Percentiles rank a stretch among this genome's conserved stretches.
Conservation (phyloP, 495 filamentous ascomycete species). For the Amniculicola lignicola region DNA sequence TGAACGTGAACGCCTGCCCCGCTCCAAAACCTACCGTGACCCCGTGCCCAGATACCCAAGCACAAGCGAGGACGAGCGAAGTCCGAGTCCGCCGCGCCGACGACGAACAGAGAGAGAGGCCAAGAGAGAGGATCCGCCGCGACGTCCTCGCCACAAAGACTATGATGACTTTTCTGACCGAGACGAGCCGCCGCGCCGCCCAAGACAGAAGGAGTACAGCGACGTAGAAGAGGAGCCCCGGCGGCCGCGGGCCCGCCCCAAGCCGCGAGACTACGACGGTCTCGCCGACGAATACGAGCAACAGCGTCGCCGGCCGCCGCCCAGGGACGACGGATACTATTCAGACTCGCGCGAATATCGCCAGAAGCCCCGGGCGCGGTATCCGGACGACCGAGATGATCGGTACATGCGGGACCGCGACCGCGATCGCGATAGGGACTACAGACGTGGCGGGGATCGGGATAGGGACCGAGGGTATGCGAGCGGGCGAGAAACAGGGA, state of each 20-base stretch:
- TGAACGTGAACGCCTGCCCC: too few species aligned
- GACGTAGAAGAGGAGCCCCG: too few species aligned
- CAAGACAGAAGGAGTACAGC: too few species aligned
- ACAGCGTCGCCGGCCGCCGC: neutral
- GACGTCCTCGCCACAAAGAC: too few species aligned
- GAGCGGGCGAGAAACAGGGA: neutral
- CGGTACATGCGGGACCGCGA: neutral
- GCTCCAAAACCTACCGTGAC: too few species aligned
- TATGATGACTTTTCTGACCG: too few species aligned
- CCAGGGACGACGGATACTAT: neutral
- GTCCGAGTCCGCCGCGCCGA: too few species aligned
- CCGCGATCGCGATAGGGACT: neutral
- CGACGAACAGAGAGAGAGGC: too few species aligned
- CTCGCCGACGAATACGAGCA: neutral
- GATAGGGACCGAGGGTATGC: neutral
- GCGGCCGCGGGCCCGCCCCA: neutral
- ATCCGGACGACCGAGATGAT: neutral
- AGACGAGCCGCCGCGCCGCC: too few species aligned
- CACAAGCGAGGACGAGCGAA: too few species aligned
- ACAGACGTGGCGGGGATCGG: neutral
- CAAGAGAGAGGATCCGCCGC: too few species aligned
- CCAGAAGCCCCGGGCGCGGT: neutral
- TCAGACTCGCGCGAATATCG: neutral
- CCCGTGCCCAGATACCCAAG: too few species aligned
- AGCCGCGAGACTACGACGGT: neutral